Evolutionary conservation across 495 filamentous ascomycete species (phyloP).

Genomic region (Aspergillus taichungensis): DNA sequence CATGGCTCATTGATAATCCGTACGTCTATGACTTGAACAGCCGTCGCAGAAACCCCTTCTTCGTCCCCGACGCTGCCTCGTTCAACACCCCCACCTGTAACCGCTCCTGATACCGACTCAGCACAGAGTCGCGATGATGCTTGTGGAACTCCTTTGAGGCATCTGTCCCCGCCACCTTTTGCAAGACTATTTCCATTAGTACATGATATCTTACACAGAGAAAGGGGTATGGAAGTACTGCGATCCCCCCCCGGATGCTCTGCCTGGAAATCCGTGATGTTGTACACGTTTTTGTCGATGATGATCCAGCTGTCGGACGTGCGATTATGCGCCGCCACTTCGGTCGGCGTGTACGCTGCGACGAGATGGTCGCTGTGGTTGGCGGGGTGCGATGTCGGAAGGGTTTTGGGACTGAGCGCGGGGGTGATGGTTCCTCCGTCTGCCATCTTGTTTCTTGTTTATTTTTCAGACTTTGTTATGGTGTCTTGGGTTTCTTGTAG

Average conservation of each 20-base stretch:
- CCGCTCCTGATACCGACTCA: conserved; percentile 72
- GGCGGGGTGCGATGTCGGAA: background rate
- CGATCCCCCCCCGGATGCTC: conserved; percentile 84
- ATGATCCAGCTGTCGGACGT: conserved; percentile 66
- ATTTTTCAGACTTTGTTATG: too few relatives aligned
- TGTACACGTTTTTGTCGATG: conserved; percentile 78
- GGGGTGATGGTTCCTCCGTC: too few relatives aligned
- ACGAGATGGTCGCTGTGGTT: conserved; percentile 22
- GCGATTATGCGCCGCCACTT: conserved; percentile 75
- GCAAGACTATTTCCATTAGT: conserved; percentile 44
- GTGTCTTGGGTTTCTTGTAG: too few relatives aligned
- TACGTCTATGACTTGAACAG: background rate
- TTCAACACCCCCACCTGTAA: conserved; percentile 52
- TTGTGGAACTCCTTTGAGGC: conserved; percentile 89
- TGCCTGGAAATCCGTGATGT: conserved; percentile 72
- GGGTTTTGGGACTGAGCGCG: too few relatives aligned
- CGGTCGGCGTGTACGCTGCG: conserved; percentile 52
- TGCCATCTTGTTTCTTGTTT: too few relatives aligned
- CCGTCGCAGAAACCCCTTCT: background rate
- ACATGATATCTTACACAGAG: background rate
- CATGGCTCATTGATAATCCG: too few relatives aligned
- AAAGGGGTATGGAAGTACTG: conserved; percentile 32
- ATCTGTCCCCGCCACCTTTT: conserved; percentile 78
- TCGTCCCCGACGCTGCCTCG: background rate
- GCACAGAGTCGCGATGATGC: conserved; percentile 73